A percentile compares a stretch with the other conserved stretches of the same genome.
Evolutionary conservation across 2,329 filamentous ascomycete genomes (phyloP).

Genomic region (Pseudogymnoascus sp.): DNA sequence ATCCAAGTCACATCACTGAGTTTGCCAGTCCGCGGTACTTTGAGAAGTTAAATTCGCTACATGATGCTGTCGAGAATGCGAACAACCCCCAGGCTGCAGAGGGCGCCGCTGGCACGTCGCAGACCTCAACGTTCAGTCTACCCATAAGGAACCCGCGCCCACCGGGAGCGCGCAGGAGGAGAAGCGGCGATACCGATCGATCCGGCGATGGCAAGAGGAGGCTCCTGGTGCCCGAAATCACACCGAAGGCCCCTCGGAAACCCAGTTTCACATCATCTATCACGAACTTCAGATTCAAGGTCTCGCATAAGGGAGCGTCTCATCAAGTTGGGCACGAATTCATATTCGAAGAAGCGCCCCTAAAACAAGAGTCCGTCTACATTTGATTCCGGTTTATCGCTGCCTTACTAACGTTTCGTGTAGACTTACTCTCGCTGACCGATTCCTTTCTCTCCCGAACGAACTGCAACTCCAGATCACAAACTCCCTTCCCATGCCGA

Average conservation of each 20-base stretch:
- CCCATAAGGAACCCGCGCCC: slow-evolving; percentile 23
- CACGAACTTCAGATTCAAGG: slow-evolving; percentile 25
- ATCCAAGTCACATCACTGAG: slow-evolving; percentile 54
- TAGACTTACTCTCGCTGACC: slow-evolving; percentile 41
- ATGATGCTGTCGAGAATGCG: slow-evolving; percentile 36
- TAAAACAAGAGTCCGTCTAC: slow-evolving; percentile 17
- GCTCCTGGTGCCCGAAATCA: slow-evolving; percentile 26
- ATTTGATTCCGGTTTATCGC: background rate
- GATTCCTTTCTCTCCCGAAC: slow-evolving; percentile 50
- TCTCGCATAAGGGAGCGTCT: slow-evolving; percentile 8
- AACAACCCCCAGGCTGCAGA: slow-evolving; percentile 24
- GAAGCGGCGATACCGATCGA: slow-evolving; percentile 9
- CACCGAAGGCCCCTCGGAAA: slow-evolving; percentile 23
- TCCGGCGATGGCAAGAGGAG: slow-evolving; percentile 27
- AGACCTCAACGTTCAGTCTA: slow-evolving; percentile 22
- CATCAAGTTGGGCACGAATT: slow-evolving; percentile 21
- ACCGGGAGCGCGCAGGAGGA: background rate
- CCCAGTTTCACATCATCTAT: slow-evolving; percentile 26
- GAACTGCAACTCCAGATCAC: slow-evolving; percentile 57
- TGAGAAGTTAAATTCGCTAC: slow-evolving; percentile 49
- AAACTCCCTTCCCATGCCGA: slow-evolving; percentile 48
- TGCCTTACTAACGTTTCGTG: background rate
- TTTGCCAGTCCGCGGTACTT: slow-evolving; percentile 59
- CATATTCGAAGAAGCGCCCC: slow-evolving; percentile 20
- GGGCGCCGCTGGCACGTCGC: slow-evolving; percentile 10